Evolutionary conservation across 495 filamentous ascomycete genomes (phyloP), one percentile per base, ranked within the genome.

Genomic region (Letharia lupina): DNA sequence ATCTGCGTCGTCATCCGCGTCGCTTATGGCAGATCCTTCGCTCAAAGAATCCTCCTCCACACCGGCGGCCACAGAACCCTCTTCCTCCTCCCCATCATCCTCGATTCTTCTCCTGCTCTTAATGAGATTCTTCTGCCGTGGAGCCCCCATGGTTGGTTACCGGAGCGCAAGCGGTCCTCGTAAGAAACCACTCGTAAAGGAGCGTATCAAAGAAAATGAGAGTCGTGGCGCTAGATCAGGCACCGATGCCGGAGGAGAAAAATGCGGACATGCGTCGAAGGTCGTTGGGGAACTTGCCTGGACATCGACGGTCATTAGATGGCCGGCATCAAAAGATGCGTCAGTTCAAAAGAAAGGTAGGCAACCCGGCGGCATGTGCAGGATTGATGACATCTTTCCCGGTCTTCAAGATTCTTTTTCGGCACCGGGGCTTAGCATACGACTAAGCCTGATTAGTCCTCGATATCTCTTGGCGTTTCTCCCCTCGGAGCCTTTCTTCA

Each of bases 21-120:
- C 89, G 73, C 84, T 92, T 60, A 82, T 81, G 67, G 86, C 80
- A 39, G 91, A 92, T 44, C 84, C 88, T 71, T 94, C 91, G 73
- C 88, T 93, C 75, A 92, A 73, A 39, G 90, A 93, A 76, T 93
- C 90, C 71, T 96, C 89, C 47, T 90, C 89, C 33, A 89, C 70
- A 42, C 89, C 88, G 60, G 85, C 84, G 65, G 78, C 81, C 63
- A 88, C 79, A 57, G 81, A 84, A 63, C 84, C 84, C 67, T 87
- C 88, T 65, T 88, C 85, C 70, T 88, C 86, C 70, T 82, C 81
- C 66, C 86, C 89, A 69, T 94, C 91, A 69, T 96, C 91, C 71
- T 92, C 90, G 66, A 88, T 81, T 72, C 86, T 82, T 72, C 91
- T 84, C 71, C 90, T 87, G 74, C 88, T 89, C 65, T 87, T 85